Evolutionary conservation across 1,284 basidiomycete genomes (phyloP).

Genomic region (Rhodotorula sp.): DNA sequence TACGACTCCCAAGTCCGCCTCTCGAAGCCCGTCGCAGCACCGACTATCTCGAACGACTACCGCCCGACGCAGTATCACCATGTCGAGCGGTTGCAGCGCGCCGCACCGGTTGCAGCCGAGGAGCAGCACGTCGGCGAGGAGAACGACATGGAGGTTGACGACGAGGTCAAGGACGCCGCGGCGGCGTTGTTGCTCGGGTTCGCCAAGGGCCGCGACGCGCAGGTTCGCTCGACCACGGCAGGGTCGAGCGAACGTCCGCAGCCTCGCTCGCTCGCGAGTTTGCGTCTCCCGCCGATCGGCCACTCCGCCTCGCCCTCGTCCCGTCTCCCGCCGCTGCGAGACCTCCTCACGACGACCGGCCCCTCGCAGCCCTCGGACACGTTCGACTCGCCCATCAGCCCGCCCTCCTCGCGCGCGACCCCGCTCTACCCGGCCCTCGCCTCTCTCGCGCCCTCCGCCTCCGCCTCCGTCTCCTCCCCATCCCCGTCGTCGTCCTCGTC

Average conservation of each 20-base stretch:
- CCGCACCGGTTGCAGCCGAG: constrained; percentile 15
- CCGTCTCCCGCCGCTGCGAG: constrained; percentile 15
- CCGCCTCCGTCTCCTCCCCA: constrained; percentile 3
- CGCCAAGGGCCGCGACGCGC: not conserved
- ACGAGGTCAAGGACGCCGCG: constrained; percentile 26
- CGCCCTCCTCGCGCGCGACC: too few relatives aligned
- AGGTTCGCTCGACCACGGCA: not conserved
- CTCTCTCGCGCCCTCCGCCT: not conserved
- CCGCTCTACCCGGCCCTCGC: not conserved
- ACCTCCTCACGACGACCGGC: constrained; percentile 1
- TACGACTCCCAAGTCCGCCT: constrained; percentile 18
- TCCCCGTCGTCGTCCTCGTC: not conserved
- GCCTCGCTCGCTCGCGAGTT: constrained; percentile 10
- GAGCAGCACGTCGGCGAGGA: not conserved
- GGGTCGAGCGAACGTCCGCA: constrained; percentile 1
- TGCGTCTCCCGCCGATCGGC: constrained; percentile 1
- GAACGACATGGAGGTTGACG: constrained; percentile 31
- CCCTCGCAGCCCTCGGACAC: not conserved
- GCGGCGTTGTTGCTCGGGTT: constrained; percentile 22
- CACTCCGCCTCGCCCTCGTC: not conserved
- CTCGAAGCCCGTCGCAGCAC: constrained; percentile 30
- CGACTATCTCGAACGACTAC: constrained; percentile 32
- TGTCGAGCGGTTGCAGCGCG: constrained; percentile 32
- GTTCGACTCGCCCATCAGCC: not conserved
- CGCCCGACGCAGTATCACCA: constrained; percentile 31